Percentiles rank a stretch among this genome's conserved stretches.
Evolutionary conservation across 2,329 filamentous ascomycete genomes (phyloP).

Genomic region (Chrysosporium queenslandicum): DNA sequence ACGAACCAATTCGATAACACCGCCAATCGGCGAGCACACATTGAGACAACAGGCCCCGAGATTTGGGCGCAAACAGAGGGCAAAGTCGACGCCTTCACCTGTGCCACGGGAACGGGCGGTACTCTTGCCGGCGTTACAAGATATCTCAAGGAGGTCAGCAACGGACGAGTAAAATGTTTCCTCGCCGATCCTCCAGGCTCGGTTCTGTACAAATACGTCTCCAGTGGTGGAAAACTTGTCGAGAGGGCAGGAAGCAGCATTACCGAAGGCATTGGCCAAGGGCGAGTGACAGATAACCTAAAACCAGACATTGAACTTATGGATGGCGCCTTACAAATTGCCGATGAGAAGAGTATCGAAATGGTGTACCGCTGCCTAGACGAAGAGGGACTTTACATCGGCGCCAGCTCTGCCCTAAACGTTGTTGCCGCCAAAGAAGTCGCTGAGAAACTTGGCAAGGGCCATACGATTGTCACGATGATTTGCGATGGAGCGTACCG

Average conservation of each 20-base stretch:
- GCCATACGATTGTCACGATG: conserved; percentile 85
- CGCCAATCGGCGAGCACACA: conserved; percentile 85
- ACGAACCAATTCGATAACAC: conserved; percentile 98
- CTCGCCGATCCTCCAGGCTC: conserved; percentile 90
- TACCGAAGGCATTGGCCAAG: conserved; percentile 96
- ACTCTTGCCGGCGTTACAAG: conserved; percentile 82
- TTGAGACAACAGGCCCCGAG: conserved; percentile 94
- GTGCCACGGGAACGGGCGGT: conserved; percentile 84
- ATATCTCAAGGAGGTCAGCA: conserved; percentile 73
- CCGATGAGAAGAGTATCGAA: conserved; percentile 87
- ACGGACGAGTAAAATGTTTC: conserved; percentile 72
- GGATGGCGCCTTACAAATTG: conserved; percentile 74
- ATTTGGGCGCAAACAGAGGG: conserved; percentile 90
- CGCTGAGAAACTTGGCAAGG: conserved; percentile 77
- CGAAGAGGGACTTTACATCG: conserved; percentile 90
- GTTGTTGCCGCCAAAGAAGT: conserved; percentile 93
- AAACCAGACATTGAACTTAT: conserved; percentile 71
- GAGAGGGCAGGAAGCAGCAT: conserved; percentile 80
- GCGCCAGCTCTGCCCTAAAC: conserved; percentile 86
- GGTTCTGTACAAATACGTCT: conserved; percentile 85
- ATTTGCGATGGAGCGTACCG: conserved; percentile 95
- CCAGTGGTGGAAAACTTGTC: conserved; percentile 69
- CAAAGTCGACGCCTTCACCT: conserved; percentile 86
- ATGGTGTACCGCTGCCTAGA: conserved; percentile 97
- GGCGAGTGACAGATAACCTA: conserved; percentile 90